A percentile compares a stretch with the other conserved stretches of the same genome.
Evolutionary conservation across 2,329 filamentous ascomycete genomes (phyloP).

Genomic region (Aureobasidium leucospermi): DNA sequence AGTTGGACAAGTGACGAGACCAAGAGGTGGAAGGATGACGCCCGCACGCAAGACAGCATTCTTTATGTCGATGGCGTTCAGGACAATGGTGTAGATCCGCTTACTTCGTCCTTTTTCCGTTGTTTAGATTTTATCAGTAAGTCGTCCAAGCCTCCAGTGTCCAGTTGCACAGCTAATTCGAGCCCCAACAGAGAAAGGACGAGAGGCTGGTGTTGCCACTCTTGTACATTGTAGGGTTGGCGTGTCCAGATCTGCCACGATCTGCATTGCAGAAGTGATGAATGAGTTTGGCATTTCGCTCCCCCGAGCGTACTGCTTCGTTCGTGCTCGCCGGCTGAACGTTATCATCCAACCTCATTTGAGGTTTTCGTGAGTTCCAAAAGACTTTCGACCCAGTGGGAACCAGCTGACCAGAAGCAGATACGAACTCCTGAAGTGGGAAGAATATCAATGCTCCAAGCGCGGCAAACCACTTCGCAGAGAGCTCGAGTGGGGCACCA

Average conservation of each 20-base stretch:
- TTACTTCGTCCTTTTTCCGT: conserved; percentile 75
- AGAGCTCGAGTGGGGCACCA: conserved; percentile 85
- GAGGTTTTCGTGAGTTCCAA: conserved; percentile 61
- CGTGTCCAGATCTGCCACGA: conserved; percentile 89
- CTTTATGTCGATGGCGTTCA: conserved; percentile 80
- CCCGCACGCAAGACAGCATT: conserved; percentile 44
- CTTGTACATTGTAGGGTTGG: conserved; percentile 95
- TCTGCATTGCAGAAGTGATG: conserved; percentile 99
- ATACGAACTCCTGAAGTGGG: conserved; percentile 91
- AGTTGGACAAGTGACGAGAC: conserved; percentile 66
- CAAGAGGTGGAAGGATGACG: conserved; percentile 15
- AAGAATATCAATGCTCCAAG: conserved; percentile 64
- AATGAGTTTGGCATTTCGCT: conserved; percentile 70
- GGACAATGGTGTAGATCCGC: conserved; percentile 90
- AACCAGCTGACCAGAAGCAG: conserved; percentile 18
- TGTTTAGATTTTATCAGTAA: conserved; percentile 90
- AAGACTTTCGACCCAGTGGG: conserved; percentile 19
- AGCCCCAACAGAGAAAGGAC: conserved; percentile 60
- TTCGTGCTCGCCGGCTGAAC: conserved; percentile 83
- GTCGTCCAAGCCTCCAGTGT: conserved; percentile 28
- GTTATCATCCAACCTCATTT: conserved; percentile 98
- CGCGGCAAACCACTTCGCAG: conserved; percentile 52
- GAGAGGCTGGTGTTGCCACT: conserved; percentile 69
- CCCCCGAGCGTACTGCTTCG: conserved; percentile 90
- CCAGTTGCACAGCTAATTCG: conserved; percentile 15